Percentiles rank a stretch among this genome's conserved stretches.
Conservation (phyloP, 2,329 filamentous ascomycete species). For the Dryadomyces quercus-mongolicae region DNA sequence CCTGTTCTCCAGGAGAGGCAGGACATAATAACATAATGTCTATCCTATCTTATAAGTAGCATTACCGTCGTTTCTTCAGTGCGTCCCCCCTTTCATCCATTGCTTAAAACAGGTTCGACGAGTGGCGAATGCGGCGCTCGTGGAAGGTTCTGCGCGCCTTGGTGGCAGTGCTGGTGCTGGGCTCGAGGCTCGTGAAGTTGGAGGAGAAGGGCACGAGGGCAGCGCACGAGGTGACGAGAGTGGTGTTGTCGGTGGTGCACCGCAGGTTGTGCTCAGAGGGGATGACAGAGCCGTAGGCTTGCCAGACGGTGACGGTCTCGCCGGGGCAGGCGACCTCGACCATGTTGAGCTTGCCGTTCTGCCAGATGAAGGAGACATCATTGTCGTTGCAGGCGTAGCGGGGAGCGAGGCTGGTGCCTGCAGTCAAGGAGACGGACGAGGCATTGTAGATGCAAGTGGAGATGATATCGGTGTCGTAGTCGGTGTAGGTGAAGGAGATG, state of each 20-base stretch:
- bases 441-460: slow-evolving; percentile 32
- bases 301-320: slow-evolving; percentile 8
- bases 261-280: slow-evolving; percentile 1
- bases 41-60: too few relatives aligned
- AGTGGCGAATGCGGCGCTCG: neutral
- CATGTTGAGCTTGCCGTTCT: slow-evolving; percentile 24
- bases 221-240: slow-evolving; percentile 6
- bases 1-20: too few relatives aligned
- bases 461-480: slow-evolving; percentile 25
- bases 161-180: neutral
- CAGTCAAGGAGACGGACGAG: slow-evolving; percentile 23
- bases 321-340: slow-evolving; percentile 31
- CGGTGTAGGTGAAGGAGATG: slow-evolving; percentile 28
- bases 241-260: slow-evolving; percentile 4
- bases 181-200: slow-evolving; percentile 13
- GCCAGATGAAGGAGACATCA: slow-evolving; percentile 31
- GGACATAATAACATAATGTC: too few relatives aligned
- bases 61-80: too few relatives aligned
- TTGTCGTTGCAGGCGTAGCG: slow-evolving; percentile 31
- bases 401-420: slow-evolving; percentile 17
- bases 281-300: slow-evolving; percentile 9
- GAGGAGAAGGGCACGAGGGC: neutral
- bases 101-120: too few relatives aligned
- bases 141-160: neutral
- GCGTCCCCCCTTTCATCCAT: too few relatives aligned